Base-by-base conservation (phyloP, 2,329 filamentous ascomycete genomes). In the Mariannaea elegans region DNA sequence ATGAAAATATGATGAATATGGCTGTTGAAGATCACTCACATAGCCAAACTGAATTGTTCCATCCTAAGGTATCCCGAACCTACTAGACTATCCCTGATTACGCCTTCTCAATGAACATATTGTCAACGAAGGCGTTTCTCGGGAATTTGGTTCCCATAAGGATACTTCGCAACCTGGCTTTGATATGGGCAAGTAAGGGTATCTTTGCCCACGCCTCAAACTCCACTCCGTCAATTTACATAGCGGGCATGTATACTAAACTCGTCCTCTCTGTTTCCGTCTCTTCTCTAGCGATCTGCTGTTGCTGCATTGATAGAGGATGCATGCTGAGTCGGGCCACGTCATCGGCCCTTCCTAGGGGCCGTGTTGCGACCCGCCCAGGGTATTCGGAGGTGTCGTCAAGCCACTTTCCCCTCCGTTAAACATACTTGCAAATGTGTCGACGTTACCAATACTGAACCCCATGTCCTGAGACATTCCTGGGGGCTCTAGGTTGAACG, bases 401-500 rank as follows among this genome's bases (percentile, higher is more conserved):
- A 81, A 76, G 38, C 72, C 74, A 19, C 72, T 73, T 18, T 76
- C 70, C 49, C 76, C 76, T 49, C 64, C 73, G 3, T 76, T 77
- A 68, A 86, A 85, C 69, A 86, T 80, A 24, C 72, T 76, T 23
- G 77, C 77, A 64, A 85, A 86, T 9, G 76, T 75, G 61, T 86
- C 84, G 23, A 82, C 74, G 32, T 77, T 77, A 21, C 73, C 73
- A 63, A 83, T 70, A 7, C 74, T 76, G 24, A 80, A 69, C 18
- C 74, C 75, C 51, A 81, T 64, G 34, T 85, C 83, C 53, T 83
- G 82, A 7, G 79, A 77, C 39, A 86, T 76, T 57, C 87, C 85
- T 0, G 91, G 88, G 18, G 93, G 91, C 59, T 95, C 91, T 77
- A 97, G 87, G 72, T 97, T 96, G 77, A 97, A 97, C 1, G 94